Conservation (phyloP, 1,284 basidiomycete genomes). For the Sphaerobolus stellatus region DNA sequence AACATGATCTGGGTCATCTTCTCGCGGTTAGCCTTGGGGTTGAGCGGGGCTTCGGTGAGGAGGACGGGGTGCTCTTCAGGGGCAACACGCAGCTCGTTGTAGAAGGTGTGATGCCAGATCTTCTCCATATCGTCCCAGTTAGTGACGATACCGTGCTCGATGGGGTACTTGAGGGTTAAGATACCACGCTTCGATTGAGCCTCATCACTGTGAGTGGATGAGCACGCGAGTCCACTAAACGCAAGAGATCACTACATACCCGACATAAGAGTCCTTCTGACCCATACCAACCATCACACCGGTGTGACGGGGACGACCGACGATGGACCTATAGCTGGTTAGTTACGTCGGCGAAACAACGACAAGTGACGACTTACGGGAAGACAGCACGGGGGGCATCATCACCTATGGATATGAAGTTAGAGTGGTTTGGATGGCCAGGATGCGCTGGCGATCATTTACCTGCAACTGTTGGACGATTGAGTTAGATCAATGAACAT, state of each 20-base stretch:
- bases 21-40: conserved; percentile 93
- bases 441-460: neutral
- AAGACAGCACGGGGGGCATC: conserved; percentile 72
- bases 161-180: conserved; percentile 86
- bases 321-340: conserved; percentile 67
- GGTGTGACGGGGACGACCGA: conserved; percentile 89
- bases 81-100: conserved; percentile 81
- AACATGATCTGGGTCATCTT: conserved; percentile 99
- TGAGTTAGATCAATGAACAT: neutral
- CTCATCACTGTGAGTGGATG: conserved; percentile 66
- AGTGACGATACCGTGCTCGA: conserved; percentile 85
- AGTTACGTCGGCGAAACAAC: neutral
- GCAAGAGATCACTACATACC: conserved; percentile 44
- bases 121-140: conserved; percentile 98
- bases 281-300: conserved; percentile 92
- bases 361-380: conserved; percentile 47
- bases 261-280: conserved; percentile 87
- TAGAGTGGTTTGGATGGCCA: too few relatives aligned
- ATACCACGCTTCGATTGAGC: conserved; percentile 96
- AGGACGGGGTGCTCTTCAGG: conserved; percentile 94
- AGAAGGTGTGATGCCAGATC: conserved; percentile 93
- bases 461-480: conserved; percentile 13
- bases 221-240: conserved; percentile 17
- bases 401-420: conserved; percentile 46
- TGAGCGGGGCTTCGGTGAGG: conserved; percentile 89